Evolutionary conservation across 768 basidiomycete species (phyloP).

Genomic region (Tricholoma furcatifolium): DNA sequence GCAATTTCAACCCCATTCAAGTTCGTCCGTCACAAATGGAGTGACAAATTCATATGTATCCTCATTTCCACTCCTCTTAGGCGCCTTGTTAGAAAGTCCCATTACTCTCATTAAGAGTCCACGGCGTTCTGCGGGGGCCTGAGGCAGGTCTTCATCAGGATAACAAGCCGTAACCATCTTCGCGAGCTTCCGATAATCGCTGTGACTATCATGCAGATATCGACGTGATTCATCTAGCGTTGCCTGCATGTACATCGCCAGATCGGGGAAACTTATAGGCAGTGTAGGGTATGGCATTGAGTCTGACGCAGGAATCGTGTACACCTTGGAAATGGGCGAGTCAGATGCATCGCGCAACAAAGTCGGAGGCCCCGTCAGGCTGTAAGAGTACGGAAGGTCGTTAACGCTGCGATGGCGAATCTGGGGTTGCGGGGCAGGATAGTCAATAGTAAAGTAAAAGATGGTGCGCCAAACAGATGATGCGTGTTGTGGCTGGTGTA

Average conservation of each 20-base stretch:
- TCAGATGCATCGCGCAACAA: slow-evolving; percentile 66
- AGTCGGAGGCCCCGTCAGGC: slow-evolving; percentile 54
- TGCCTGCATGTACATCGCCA: slow-evolving; percentile 73
- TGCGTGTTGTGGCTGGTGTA: slow-evolving; percentile 52
- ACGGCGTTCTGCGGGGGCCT: slow-evolving; percentile 34
- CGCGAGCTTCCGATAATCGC: slow-evolving; percentile 63
- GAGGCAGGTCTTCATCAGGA: slow-evolving; percentile 38
- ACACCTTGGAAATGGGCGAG: slow-evolving; percentile 62
- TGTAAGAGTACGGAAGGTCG: slow-evolving; percentile 71
- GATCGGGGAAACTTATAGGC: slow-evolving; percentile 72
- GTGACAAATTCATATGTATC: slow-evolving; percentile 83
- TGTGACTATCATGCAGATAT: slow-evolving; percentile 56
- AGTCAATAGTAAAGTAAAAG: slow-evolving; percentile 76
- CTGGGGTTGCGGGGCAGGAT: slow-evolving; percentile 50
- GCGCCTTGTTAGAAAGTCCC: slow-evolving; percentile 42
- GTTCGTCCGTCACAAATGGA: slow-evolving; percentile 78
- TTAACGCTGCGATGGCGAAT: slow-evolving; percentile 52
- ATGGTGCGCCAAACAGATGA: slow-evolving; percentile 70
- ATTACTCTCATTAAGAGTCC: slow-evolving; percentile 64
- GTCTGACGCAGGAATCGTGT: slow-evolving; percentile 63
- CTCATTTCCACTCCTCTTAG: slow-evolving; percentile 60
- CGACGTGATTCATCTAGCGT: slow-evolving; percentile 68
- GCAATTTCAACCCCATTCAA: slow-evolving; percentile 52
- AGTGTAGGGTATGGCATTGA: slow-evolving; percentile 65
- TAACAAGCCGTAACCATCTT: slow-evolving; percentile 70